Conservation (phyloP, 352 stramenopile species). For the Globisporangium cylindrosporum region DNA sequence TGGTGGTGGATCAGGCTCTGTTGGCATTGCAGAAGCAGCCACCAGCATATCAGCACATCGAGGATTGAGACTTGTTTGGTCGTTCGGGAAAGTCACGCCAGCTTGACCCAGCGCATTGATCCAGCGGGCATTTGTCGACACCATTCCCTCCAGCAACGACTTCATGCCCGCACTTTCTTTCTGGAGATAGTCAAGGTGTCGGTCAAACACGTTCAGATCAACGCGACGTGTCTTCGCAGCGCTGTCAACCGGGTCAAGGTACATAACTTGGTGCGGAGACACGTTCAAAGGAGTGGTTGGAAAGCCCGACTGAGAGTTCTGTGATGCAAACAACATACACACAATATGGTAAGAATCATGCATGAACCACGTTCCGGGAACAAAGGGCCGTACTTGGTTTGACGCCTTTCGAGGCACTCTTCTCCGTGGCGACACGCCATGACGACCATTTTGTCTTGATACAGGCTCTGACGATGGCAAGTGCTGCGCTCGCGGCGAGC, state of each 20-base stretch:
- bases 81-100: conserved; percentile 20
- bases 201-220: conserved; percentile 57
- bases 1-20: conserved; percentile 17
- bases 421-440: conserved; percentile 22
- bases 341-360: background rate
- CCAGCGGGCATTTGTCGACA: conserved; percentile 70
- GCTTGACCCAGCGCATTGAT: conserved; percentile 47
- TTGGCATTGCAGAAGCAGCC: conserved; percentile 19
- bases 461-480: conserved; percentile 7
- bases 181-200: conserved; percentile 65
- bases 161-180: conserved; percentile 73
- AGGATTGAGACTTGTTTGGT: background rate
- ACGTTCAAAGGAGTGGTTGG: conserved; percentile 12
- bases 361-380: background rate
- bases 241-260: conserved; percentile 16
- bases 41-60: conserved; percentile 15
- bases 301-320: conserved; percentile 21
- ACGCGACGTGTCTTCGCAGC: conserved; percentile 23
- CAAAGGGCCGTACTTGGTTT: background rate
- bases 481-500: conserved; percentile 14
- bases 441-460: conserved; percentile 23
- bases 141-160: conserved; percentile 58
- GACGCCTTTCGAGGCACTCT: conserved; percentile 10
- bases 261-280: conserved; percentile 8
- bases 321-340: conserved; percentile 6